phyloP scores from a whole-genome alignment of 257 asterid species.

The Solanum chiquidenum region DNA sequence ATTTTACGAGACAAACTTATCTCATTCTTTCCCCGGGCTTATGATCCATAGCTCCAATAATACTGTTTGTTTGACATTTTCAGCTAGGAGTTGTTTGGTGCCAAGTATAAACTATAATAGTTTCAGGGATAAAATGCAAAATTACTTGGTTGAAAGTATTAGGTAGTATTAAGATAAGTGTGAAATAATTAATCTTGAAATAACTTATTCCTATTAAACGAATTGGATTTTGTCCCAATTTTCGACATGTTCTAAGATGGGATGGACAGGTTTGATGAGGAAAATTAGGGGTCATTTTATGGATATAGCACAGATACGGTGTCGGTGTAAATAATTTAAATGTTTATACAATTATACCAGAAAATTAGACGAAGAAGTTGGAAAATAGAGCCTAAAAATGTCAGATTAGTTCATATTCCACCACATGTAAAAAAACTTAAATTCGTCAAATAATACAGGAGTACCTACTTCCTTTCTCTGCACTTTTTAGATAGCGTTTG shows the following conservation, averaged over 20 bases:
- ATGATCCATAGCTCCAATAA: background rate
- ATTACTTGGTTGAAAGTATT: rapidly evolving
- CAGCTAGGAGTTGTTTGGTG: background rate
- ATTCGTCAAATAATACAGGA: background rate
- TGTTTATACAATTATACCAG: background rate
- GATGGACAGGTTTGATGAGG: background rate
- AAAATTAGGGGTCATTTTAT: background rate
- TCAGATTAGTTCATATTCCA: background rate
- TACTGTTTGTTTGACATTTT: background rate
- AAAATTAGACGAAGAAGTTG: background rate
- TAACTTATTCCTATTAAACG: too few species aligned
- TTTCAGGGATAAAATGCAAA: too few species aligned
- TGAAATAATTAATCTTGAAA: too few species aligned
- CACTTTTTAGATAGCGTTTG: background rate
- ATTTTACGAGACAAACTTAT: background rate
- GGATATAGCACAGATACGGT: background rate
- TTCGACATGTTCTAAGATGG: background rate
- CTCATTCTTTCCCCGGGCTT: background rate
- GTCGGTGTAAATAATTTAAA: background rate
- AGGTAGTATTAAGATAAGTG: too few species aligned
- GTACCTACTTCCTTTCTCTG: background rate
- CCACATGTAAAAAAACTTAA: background rate
- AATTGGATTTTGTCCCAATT: background rate
- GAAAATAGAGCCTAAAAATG: background rate
- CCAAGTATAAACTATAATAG: too few species aligned